Percentiles rank a stretch among this genome's conserved stretches.
These are phyloP conservation scores for Clavispora phyllophila DNA, from an alignment of 805 yeast species.

Conservation along the genomic window DNA sequence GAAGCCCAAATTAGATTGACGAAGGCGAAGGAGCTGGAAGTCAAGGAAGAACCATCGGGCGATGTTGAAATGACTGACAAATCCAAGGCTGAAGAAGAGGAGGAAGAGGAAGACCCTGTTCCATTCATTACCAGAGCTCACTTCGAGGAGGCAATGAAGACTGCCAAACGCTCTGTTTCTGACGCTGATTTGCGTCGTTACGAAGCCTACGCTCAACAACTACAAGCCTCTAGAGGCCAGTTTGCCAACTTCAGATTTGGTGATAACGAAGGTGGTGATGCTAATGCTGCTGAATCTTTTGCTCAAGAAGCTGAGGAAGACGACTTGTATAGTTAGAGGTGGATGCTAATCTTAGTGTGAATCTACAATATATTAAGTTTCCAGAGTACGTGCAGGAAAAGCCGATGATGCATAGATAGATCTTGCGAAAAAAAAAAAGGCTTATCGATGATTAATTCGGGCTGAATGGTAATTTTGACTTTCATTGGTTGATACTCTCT, in stretches of 20 bases:
- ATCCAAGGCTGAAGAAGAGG: slow-evolving; percentile 40
- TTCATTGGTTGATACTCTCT: no score
- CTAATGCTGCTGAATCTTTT: slow-evolving; percentile 31
- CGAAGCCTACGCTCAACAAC: slow-evolving; percentile 96
- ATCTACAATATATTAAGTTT: not conserved
- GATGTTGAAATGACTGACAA: slow-evolving; percentile 48
- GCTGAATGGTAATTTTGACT: no score
- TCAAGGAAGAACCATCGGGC: slow-evolving; percentile 23
- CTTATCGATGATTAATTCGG: not conserved
- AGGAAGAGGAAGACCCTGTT: slow-evolving; percentile 85
- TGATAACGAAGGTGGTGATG: slow-evolving; percentile 32
- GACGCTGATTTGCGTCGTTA: slow-evolving; percentile 98
- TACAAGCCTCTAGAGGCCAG: slow-evolving; percentile 94
- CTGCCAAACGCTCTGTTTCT: slow-evolving; percentile 95
- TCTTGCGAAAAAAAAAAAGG: not conserved
- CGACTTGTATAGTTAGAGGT: slow-evolving; percentile 23
- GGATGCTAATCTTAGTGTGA: not conserved
- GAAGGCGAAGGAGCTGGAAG: slow-evolving; percentile 35
- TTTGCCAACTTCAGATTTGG: slow-evolving; percentile 84
- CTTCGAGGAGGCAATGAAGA: slow-evolving; percentile 99
- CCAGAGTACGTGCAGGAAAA: not conserved
- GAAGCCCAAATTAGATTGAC: slow-evolving; percentile 55
- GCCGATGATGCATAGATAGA: not conserved
- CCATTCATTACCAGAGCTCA: slow-evolving; percentile 92
- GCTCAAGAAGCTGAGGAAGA: slow-evolving; percentile 45